These are phyloP conservation scores for Spergularia azorica DNA, from an alignment of 179 eudicot genomes.

Conservation along the genomic window DNA sequence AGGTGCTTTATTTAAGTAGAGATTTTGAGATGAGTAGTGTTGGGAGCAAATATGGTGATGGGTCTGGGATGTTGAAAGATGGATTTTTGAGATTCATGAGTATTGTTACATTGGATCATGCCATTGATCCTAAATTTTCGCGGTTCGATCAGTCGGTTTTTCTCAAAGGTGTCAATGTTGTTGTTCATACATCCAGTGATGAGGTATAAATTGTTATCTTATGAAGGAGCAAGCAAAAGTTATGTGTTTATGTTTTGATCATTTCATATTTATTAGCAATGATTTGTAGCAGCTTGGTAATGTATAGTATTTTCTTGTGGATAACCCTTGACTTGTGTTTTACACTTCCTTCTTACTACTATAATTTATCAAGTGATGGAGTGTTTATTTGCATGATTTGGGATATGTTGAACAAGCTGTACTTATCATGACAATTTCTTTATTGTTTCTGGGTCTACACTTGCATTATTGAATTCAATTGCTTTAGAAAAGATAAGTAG, in stretches of 20 bases:
- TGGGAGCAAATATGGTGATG: conserved; percentile 69
- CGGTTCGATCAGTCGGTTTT: conserved; percentile 37
- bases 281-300: too few relatives aligned
- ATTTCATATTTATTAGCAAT: too few relatives aligned
- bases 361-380: too few relatives aligned
- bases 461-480: too few relatives aligned
- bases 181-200: conserved; percentile 56
- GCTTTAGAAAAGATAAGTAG: too few relatives aligned
- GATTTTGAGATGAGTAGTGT: conserved; percentile 57
- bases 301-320: too few relatives aligned
- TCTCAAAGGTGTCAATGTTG: conserved; percentile 68
- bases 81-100: conserved; percentile 58
- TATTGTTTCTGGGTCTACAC: too few relatives aligned
- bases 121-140: conserved; percentile 44
- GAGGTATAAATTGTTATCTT: conserved; percentile 49
- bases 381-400: too few relatives aligned
- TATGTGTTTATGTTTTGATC: not conserved
- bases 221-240: not conserved
- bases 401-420: too few relatives aligned
- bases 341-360: too few relatives aligned
- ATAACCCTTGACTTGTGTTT: too few relatives aligned
- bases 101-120: conserved; percentile 55
- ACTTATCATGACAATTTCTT: too few relatives aligned
- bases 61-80: conserved; percentile 59
- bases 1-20: conserved; percentile 42